phyloP scores from a whole-genome alignment of 768 basidiomycete species.

The Rhodotorula graminis region DNA sequence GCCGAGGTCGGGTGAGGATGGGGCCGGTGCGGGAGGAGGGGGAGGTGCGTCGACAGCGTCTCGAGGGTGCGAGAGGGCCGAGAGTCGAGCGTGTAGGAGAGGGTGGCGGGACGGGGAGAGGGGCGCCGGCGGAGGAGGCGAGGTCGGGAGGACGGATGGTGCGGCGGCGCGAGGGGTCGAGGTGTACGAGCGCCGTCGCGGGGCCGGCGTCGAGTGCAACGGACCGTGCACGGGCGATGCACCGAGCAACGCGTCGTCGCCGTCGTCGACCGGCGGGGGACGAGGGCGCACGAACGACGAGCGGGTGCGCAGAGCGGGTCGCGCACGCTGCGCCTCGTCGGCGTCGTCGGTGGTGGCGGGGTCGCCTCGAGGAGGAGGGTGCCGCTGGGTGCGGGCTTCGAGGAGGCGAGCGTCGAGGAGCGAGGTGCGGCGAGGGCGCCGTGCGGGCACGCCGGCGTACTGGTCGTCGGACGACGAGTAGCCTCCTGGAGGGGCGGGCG shows the following conservation, averaged over 20 bases:
- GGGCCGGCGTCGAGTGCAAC: not conserved
- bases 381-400: no score
- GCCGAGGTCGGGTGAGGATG: not conserved
- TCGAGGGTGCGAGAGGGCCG: not conserved
- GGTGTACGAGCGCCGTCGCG: not conserved
- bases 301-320: not conserved
- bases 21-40: not conserved
- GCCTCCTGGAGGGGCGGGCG: not conserved
- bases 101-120: not conserved
- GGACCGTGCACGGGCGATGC: not conserved
- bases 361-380: not conserved
- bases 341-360: not conserved
- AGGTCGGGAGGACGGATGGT: no score
- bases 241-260: not conserved
- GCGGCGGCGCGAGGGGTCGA: not conserved
- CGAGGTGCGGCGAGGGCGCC: not conserved
- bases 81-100: not conserved
- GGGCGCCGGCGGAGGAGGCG: not conserved
- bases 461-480: constrained; percentile 25
- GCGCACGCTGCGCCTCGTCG: no score
- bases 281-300: not conserved
- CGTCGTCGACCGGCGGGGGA: not conserved
- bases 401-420: not conserved
- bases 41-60: not conserved
- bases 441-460: constrained; percentile 21